phyloP scores from a whole-genome alignment of 2,329 filamentous ascomycete genomes.

The Phaeosphaeria sp. region DNA sequence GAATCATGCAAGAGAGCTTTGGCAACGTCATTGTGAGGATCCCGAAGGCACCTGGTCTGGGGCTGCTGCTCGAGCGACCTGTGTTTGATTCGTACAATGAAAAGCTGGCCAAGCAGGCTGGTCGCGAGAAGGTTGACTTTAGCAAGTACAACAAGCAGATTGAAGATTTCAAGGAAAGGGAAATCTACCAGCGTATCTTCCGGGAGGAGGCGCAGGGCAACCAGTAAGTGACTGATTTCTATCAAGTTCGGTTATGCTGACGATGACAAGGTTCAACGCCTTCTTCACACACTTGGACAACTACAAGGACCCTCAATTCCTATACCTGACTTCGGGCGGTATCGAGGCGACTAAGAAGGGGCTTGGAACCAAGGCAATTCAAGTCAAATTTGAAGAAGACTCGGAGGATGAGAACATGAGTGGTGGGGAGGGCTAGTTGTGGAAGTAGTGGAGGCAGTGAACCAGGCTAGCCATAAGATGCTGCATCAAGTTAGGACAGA shows the following conservation, averaged over 20 bases:
- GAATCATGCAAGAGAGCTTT: constrained; percentile 77
- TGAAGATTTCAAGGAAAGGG: constrained; percentile 84
- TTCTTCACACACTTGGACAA: constrained; percentile 61
- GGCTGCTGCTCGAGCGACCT: constrained; percentile 85
- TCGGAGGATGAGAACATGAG: constrained; percentile 46
- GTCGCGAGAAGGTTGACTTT: constrained; percentile 77
- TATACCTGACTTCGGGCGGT: constrained; percentile 59
- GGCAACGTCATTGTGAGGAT: constrained; percentile 76
- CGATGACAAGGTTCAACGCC: constrained; percentile 47
- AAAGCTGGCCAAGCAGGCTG: constrained; percentile 68
- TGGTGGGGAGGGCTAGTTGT: constrained; percentile 37
- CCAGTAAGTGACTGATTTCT: constrained; percentile 65
- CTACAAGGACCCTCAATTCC: constrained; percentile 56
- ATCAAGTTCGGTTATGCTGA: constrained; percentile 16
- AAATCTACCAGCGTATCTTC: constrained; percentile 94
- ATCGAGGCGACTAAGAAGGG: constrained; percentile 50
- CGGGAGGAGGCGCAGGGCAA: constrained; percentile 86
- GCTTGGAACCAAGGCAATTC: constrained; percentile 34
- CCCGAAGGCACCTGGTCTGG: constrained; percentile 90
- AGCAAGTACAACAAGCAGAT: constrained; percentile 78
- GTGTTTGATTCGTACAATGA: constrained; percentile 91
- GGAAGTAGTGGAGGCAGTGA: background rate
- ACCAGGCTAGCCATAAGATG: background rate
- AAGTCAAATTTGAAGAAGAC: constrained; percentile 38
- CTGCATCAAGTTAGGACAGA: background rate